Evolutionary conservation across 177 flowering plant species (phyloP).

Genomic region (Vitis hybrid): DNA sequence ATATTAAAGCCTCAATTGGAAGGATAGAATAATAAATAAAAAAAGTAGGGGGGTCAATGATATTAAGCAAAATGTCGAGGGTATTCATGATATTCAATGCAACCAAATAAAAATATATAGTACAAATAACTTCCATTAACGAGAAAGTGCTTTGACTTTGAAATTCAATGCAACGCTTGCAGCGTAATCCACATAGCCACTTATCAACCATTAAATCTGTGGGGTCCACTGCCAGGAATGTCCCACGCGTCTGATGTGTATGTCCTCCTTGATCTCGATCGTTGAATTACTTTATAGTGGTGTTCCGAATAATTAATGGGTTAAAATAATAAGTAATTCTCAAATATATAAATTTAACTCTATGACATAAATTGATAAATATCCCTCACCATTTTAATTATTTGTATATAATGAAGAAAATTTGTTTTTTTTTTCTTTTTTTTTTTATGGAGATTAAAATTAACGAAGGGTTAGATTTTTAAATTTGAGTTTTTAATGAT

Average conservation of each 20-base stretch:
- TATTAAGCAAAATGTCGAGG: too few species aligned
- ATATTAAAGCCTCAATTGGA: not conserved
- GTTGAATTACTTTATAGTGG: too few species aligned
- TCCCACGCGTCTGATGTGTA: not conserved
- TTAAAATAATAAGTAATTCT: not conserved
- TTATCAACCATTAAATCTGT: not conserved
- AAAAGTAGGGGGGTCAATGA: not conserved
- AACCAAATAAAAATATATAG: too few species aligned
- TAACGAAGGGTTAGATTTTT: too few species aligned
- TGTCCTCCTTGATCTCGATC: not conserved
- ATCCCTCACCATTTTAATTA: too few species aligned
- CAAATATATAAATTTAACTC: too few species aligned
- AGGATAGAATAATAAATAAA: not conserved
- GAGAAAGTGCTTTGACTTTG: conserved; percentile 20
- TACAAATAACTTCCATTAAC: conserved; percentile 13
- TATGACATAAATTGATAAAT: too few species aligned
- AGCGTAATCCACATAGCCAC: not conserved
- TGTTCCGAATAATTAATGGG: not conserved
- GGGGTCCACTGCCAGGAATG: conserved; percentile 1
- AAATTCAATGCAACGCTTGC: conserved; percentile 8
- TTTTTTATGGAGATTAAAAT: too few species aligned
- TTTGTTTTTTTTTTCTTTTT: too few species aligned
- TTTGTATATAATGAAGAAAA: too few species aligned
- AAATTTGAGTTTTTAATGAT: too few species aligned
- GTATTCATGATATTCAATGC: too few species aligned